Percentiles rank a stretch among this genome's conserved stretches.
These are phyloP conservation scores for Hibiscus mutabilis DNA, from an alignment of 345 rosid species.

Conservation along the genomic window DNA sequence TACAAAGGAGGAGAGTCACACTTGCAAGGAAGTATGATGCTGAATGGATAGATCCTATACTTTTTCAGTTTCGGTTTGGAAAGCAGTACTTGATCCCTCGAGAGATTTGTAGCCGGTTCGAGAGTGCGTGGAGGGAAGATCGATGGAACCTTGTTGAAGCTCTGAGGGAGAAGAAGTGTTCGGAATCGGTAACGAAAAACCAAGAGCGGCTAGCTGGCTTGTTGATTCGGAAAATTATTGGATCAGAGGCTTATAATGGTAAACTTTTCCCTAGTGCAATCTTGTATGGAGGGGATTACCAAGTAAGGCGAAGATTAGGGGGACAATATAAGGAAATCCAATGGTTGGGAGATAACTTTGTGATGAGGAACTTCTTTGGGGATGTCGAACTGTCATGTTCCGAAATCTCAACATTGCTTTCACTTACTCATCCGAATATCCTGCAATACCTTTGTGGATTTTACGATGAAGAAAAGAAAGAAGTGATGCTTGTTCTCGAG, in stretches of 20 bases:
- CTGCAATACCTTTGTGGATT: conserved; percentile 71
- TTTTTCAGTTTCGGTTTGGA: conserved; percentile 66
- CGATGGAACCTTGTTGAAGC: conserved; percentile 61
- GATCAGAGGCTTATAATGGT: conserved; percentile 28
- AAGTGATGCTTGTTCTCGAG: conserved; percentile 72
- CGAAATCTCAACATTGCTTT: conserved; percentile 53
- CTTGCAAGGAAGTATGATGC: conserved; percentile 26
- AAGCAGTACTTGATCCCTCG: conserved; percentile 65
- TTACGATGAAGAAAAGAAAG: conserved; percentile 73
- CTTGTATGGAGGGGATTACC: conserved; percentile 61
- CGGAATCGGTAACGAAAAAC: conserved; percentile 38
- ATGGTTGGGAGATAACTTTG: conserved; percentile 84
- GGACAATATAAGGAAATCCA: conserved; percentile 76
- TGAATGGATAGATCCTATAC: conserved; percentile 76
- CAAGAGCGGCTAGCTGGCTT: conserved; percentile 59
- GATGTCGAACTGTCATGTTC: conserved; percentile 30
- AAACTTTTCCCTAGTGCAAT: conserved; percentile 61
- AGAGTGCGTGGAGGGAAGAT: conserved; percentile 67
- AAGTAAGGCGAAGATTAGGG: conserved; percentile 57
- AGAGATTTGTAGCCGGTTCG: conserved; percentile 43
- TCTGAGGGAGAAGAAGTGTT: conserved; percentile 47
- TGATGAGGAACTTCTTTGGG: conserved; percentile 53
- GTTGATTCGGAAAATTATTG: conserved; percentile 52
- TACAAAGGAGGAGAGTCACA: too few species aligned
- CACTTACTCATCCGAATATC: conserved; percentile 64